phyloP scores from a whole-genome alignment of 805 yeast species.

The Cyberlindnera saturnus region DNA sequence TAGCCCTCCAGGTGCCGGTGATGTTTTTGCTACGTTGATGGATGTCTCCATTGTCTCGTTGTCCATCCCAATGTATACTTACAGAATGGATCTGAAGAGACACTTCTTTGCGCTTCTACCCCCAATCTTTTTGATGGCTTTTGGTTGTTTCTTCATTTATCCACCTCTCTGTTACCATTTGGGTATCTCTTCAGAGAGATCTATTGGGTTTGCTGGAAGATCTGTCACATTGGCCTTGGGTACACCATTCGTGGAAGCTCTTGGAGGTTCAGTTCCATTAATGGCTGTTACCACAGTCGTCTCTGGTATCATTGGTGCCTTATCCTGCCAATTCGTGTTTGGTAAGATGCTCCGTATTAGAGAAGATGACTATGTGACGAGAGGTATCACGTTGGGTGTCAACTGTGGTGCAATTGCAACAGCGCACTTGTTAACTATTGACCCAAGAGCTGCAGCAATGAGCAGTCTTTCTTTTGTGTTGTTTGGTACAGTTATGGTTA shows the following conservation, averaged over 20 bases:
- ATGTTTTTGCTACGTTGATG: slow-evolving; percentile 61
- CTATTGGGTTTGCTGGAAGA: slow-evolving; percentile 74
- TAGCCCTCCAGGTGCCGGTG: slow-evolving; percentile 77
- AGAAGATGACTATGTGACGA: slow-evolving; percentile 60
- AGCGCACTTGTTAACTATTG: slow-evolving; percentile 60
- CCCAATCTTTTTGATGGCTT: slow-evolving; percentile 51
- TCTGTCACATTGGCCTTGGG: slow-evolving; percentile 78
- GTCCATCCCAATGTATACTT: slow-evolving; percentile 72
- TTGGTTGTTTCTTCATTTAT: slow-evolving; percentile 57
- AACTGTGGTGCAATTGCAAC: slow-evolving; percentile 83
- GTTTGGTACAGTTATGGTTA: slow-evolving; percentile 69
- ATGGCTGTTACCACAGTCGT: slow-evolving; percentile 77
- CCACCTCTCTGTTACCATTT: slow-evolving; percentile 63
- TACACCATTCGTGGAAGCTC: slow-evolving; percentile 60
- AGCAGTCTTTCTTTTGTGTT: slow-evolving; percentile 64
- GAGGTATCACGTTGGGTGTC: slow-evolving; percentile 73
- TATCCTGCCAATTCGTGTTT: slow-evolving; percentile 49
- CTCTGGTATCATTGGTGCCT: slow-evolving; percentile 70
- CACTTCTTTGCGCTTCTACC: slow-evolving; percentile 55
- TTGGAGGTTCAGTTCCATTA: slow-evolving; percentile 63
- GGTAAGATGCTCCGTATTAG: slow-evolving; percentile 40
- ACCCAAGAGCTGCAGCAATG: slow-evolving; percentile 79
- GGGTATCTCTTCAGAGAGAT: slow-evolving; percentile 53
- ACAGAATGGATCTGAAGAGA: slow-evolving; percentile 53
- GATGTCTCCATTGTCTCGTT: slow-evolving; percentile 73